phyloP scores from a whole-genome alignment of 108 stramenopile genomes.

The Conticribra guillardii region DNA sequence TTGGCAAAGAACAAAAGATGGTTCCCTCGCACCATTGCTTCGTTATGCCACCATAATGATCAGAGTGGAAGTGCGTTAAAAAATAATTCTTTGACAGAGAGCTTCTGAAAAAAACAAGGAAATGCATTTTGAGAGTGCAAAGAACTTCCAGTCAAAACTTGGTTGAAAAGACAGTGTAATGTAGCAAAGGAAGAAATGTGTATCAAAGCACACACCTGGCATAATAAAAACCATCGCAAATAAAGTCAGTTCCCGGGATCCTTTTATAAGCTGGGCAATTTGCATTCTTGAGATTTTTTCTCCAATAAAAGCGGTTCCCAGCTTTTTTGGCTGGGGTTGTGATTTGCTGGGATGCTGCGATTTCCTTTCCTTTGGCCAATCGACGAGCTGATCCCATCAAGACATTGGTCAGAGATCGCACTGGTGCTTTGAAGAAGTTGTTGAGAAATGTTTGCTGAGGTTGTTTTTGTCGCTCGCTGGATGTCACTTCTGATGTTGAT shows the following conservation, averaged over 20 bases:
- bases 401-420: conserved; percentile 46
- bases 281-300: conserved; percentile 12
- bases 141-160: too few relatives aligned
- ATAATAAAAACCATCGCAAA: conserved; percentile 57
- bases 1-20: conserved; percentile 56
- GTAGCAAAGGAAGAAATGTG: too few relatives aligned
- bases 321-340: conserved; percentile 12
- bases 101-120: conserved; percentile 22
- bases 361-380: conserved; percentile 41
- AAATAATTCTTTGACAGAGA: conserved; percentile 82
- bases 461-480: background rate
- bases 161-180: too few relatives aligned
- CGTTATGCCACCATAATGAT: conserved; percentile 70
- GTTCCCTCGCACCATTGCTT: conserved; percentile 73
- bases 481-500: background rate
- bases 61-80: conserved; percentile 79
- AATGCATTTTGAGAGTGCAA: too few relatives aligned
- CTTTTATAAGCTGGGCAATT: conserved; percentile 77
- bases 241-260: conserved; percentile 84
- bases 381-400: conserved; percentile 53
- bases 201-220: conserved; percentile 11
- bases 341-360: conserved; percentile 15
- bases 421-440: conserved; percentile 44
- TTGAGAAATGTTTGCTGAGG: conserved; percentile 29
- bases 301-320: background rate